Base-by-base conservation (phyloP, 805 yeast genomes). In the Wickerhamomyces rabaulensis region DNA sequence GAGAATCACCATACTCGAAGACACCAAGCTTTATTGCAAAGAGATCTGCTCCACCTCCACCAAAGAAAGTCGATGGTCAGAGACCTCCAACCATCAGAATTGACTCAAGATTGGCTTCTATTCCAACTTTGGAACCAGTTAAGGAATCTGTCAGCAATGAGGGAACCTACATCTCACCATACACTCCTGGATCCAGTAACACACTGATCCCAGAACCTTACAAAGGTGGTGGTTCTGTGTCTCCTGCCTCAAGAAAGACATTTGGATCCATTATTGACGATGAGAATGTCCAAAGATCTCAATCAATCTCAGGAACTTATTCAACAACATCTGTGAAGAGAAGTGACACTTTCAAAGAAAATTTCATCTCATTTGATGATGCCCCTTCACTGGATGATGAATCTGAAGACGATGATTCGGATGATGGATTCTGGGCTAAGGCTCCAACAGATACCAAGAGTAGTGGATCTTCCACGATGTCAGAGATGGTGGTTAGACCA, bases 401-500 rank as follows among this genome's bases (percentile, higher is more conserved):
- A 51, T 64, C 46, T 55, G 68, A 59, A 10, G 52, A 50, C 23
- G 68, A 72, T n/a, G 78, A 70, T 37, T 69, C 74, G 1, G 82
- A 76, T 43, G 82, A 73, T 41, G 84, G 77, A 2, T 67, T 82
- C 46, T 82, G 84, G 78, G 84, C 85, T 1, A 79, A 79, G 43
- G 61, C 66, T 0, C 74, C 74, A 5, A 46, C 53, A 16, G 53
- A 48, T 19, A 49, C 46, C 2, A 53, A 52, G 22, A 51, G 50
- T 38, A 52, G 56, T 12, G 56, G 60, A 38, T 56, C 57, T 20
- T 58, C 67, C 12, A 47, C 57, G 52, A 70, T 56, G 21, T 49
- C 58, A 23, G 68, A 67, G 46, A 79, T 83, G 88, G 82, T 84
- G 8, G 84, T 94, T 15, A 80, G 99, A 62, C 99, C 99, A 2